A percentile compares a stretch with the other conserved stretches of the same genome.
These are phyloP conservation scores for Aspergillus unguis DNA, from an alignment of 2,329 filamentous ascomycete genomes.

Conservation along the genomic window DNA sequence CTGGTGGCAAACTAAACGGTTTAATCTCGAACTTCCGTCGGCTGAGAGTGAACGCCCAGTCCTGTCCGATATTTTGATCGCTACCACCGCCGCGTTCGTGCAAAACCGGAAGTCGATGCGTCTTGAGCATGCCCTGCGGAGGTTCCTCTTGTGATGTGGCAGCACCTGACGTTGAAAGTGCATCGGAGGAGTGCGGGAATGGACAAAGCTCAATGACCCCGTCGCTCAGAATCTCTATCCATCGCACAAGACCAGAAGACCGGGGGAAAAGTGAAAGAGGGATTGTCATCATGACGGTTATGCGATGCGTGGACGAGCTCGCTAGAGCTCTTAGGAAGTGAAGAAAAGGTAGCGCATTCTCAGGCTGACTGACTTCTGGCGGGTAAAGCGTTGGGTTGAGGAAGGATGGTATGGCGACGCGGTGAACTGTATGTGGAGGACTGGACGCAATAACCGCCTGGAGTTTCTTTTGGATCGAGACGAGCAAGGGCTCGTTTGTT, in stretches of 20 bases:
- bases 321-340: slow-evolving; percentile 74
- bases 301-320: slow-evolving; percentile 59
- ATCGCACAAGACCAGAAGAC: slow-evolving; percentile 70
- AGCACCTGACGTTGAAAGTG: slow-evolving; percentile 51
- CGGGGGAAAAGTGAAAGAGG: slow-evolving; percentile 79
- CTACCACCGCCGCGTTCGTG: slow-evolving; percentile 85
- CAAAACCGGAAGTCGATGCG: slow-evolving; percentile 78
- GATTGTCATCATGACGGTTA: slow-evolving; percentile 72
- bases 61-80: slow-evolving; percentile 68
- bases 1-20: slow-evolving; percentile 83
- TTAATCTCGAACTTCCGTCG: slow-evolving; percentile 78
- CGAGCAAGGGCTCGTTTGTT: slow-evolving; percentile 55
- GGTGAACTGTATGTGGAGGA: slow-evolving; percentile 64
- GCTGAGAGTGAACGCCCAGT: slow-evolving; percentile 87
- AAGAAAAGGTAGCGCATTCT: slow-evolving; percentile 74
- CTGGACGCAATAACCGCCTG: slow-evolving; percentile 56
- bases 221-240: slow-evolving; percentile 81
- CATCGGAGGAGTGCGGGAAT: slow-evolving; percentile 60
- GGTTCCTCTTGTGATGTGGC: slow-evolving; percentile 65
- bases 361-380: slow-evolving; percentile 64
- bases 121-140: slow-evolving; percentile 78
- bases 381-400: slow-evolving; percentile 84
- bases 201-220: slow-evolving; percentile 80
- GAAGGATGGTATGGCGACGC: slow-evolving; percentile 78
- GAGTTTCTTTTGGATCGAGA: slow-evolving; percentile 60